Percentiles rank a stretch among this genome's conserved stretches.
Conservation (phyloP, 495 filamentous ascomycete species). For the Pseudoneurospora amorphoporcata region DNA sequence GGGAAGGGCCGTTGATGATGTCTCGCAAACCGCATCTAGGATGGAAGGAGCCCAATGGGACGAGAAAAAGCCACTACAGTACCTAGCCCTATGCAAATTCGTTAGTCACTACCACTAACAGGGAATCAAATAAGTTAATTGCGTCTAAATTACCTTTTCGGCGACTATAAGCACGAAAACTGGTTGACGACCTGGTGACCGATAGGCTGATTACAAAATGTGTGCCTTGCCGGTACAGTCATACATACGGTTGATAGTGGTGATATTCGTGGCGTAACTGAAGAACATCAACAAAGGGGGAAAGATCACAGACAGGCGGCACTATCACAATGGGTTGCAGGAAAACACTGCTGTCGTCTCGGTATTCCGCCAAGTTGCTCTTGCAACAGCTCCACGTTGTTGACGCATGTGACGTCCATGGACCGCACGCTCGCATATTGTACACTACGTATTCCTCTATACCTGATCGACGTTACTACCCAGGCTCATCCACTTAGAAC, state of each 20-base stretch:
- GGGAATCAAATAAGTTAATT: neutral
- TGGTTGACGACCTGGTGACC: neutral
- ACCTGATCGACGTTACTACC: neutral
- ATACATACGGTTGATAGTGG: neutral
- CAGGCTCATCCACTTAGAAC: neutral
- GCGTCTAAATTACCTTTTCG: neutral
- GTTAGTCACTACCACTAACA: neutral
- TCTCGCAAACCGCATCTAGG: neutral
- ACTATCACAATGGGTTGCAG: neutral
- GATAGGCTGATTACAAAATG: neutral
- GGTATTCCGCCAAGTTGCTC: too few species aligned
- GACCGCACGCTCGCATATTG: neutral
- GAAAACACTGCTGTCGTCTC: neutral
- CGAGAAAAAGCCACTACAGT: neutral
- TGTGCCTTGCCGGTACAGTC: neutral
- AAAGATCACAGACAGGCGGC: neutral
- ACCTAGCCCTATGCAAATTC: neutral
- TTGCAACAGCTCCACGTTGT: neutral
- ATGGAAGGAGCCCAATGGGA: neutral
- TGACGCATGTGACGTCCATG: neutral
- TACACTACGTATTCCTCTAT: neutral
- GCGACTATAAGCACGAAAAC: neutral
- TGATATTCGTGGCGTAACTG: neutral
- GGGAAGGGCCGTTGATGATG: neutral
- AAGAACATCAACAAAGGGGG: neutral